Conservation (phyloP, 2,329 filamentous ascomycete genomes). For the Drechslerella coelobrocha region DNA sequence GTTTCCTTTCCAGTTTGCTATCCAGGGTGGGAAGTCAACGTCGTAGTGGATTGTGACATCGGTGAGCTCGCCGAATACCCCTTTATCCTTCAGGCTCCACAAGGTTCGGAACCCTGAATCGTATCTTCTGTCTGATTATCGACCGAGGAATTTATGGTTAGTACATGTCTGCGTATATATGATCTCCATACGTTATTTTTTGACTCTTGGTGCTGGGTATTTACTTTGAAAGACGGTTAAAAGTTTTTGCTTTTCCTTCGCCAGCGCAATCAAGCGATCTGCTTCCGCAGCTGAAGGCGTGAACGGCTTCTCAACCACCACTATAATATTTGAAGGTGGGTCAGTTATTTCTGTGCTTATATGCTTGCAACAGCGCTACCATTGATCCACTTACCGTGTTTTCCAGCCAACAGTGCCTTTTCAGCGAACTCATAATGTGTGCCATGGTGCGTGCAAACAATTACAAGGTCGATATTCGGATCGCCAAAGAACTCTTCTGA, state of each 20-base stretch:
- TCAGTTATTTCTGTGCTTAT: slow-evolving; percentile 4
- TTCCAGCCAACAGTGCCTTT: slow-evolving; percentile 56
- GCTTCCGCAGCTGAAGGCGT: slow-evolving; percentile 57
- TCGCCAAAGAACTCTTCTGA: slow-evolving; percentile 58
- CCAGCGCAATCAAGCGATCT: slow-evolving; percentile 56
- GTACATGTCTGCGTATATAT: too few species aligned
- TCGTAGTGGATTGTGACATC: slow-evolving; percentile 53
- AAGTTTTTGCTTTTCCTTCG: slow-evolving; percentile 56
- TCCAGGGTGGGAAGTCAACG: slow-evolving; percentile 51
- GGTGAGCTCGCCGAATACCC: slow-evolving; percentile 51
- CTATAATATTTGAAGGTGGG: slow-evolving; percentile 3
- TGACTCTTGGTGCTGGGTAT: not conserved
- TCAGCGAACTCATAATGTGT: slow-evolving; percentile 57
- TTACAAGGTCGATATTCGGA: slow-evolving; percentile 56
- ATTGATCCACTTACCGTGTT: slow-evolving; percentile 54
- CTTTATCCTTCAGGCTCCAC: slow-evolving; percentile 33
- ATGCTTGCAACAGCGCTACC: not conserved
- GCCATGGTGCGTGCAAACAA: slow-evolving; percentile 57
- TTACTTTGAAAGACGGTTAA: slow-evolving; percentile 58
- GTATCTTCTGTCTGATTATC: slow-evolving; percentile 56
- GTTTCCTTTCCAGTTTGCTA: slow-evolving; percentile 51
- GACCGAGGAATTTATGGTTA: not conserved
- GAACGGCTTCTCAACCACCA: slow-evolving; percentile 59
- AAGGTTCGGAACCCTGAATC: slow-evolving; percentile 59
- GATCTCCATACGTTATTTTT: too few species aligned